A percentile compares a stretch with the other conserved stretches of the same genome.
phyloP scores from a whole-genome alignment of 805 yeast genomes.

The Candida dendrica region DNA sequence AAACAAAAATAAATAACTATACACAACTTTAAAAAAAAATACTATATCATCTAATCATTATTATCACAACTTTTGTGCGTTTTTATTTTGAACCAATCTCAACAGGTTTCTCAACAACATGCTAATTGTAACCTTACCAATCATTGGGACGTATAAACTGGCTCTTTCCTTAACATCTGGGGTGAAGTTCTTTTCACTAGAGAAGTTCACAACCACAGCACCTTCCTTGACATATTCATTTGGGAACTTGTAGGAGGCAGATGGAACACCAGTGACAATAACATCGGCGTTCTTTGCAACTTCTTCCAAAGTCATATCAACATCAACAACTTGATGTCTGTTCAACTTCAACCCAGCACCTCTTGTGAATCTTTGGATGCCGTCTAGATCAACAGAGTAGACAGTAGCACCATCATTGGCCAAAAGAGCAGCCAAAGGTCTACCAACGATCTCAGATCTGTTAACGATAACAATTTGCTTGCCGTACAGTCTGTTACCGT shows the following conservation, averaged over 20 bases:
- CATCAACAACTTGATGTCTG: conserved; percentile 74
- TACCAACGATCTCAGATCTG: conserved; percentile 93
- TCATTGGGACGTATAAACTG: conserved; percentile 87
- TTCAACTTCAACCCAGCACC: conserved; percentile 82
- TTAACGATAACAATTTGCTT: conserved; percentile 87
- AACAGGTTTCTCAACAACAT: conserved; percentile 88
- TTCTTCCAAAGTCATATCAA: conserved; percentile 46
- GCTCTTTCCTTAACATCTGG: conserved; percentile 81
- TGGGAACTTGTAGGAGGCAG: conserved; percentile 78
- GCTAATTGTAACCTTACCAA: conserved; percentile 93
- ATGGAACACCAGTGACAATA: conserved; percentile 93
- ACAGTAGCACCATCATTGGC: conserved; percentile 98
- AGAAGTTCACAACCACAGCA: conserved; percentile 83
- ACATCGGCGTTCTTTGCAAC: conserved; percentile 79
- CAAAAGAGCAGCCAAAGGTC: conserved; percentile 90
- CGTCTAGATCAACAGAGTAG: conserved; percentile 82
- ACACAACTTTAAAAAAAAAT: neutral
- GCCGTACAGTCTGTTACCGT: conserved; percentile 91
- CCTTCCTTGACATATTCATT: conserved; percentile 75
- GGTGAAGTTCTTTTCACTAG: conserved; percentile 81
- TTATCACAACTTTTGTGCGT: conserved; percentile 3
- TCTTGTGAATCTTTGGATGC: conserved; percentile 85
- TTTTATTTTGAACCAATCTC: conserved; percentile 68
- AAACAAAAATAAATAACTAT: no score
- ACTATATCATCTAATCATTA: neutral